Evolutionary conservation across 2,329 filamentous ascomycete genomes (phyloP).

Genomic region (Volutella citrinella): DNA sequence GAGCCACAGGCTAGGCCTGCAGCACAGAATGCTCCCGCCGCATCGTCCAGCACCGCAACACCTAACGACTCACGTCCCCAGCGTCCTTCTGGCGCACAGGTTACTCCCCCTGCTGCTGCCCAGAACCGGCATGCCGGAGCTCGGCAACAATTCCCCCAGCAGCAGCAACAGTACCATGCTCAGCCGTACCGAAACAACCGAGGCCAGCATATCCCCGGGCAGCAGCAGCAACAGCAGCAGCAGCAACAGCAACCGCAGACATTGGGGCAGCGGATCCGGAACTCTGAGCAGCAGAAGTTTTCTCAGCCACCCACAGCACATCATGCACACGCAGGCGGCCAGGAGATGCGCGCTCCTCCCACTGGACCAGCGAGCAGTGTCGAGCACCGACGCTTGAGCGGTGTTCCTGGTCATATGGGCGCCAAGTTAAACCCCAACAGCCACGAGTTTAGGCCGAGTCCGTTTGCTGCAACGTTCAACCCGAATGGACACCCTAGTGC

Average conservation of each 20-base stretch:
- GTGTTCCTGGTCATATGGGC: conserved; percentile 48
- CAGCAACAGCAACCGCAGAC: conserved; percentile 41
- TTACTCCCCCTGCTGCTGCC: conserved; percentile 22
- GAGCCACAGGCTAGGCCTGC: conserved; percentile 41
- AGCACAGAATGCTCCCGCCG: conserved; percentile 18
- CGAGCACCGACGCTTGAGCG: conserved; percentile 52
- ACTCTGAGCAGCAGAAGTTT: conserved; percentile 50
- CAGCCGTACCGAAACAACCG: conserved; percentile 49
- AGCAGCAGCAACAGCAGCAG: too few relatives aligned
- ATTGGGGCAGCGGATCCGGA: conserved; percentile 49
- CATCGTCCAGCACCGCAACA: conserved; percentile 14
- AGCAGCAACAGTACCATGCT: conserved; percentile 44
- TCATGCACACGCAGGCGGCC: conserved; percentile 49
- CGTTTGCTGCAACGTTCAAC: conserved; percentile 77
- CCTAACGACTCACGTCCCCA: conserved; percentile 27
- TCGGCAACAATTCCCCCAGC: conserved; percentile 48
- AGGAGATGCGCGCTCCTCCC: conserved; percentile 69
- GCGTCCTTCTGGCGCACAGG: conserved; percentile 34
- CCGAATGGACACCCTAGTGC: conserved; percentile 65
- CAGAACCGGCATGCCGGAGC: conserved; percentile 44
- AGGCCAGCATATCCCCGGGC: conserved; percentile 38
- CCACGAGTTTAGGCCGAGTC: conserved; percentile 81
- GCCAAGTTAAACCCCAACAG: conserved; percentile 63
- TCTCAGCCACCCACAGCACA: conserved; percentile 40
- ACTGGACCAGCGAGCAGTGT: conserved; percentile 65